Base-by-base conservation (phyloP, 805 yeast species). In the Wickerhamiella sergipiensis region DNA sequence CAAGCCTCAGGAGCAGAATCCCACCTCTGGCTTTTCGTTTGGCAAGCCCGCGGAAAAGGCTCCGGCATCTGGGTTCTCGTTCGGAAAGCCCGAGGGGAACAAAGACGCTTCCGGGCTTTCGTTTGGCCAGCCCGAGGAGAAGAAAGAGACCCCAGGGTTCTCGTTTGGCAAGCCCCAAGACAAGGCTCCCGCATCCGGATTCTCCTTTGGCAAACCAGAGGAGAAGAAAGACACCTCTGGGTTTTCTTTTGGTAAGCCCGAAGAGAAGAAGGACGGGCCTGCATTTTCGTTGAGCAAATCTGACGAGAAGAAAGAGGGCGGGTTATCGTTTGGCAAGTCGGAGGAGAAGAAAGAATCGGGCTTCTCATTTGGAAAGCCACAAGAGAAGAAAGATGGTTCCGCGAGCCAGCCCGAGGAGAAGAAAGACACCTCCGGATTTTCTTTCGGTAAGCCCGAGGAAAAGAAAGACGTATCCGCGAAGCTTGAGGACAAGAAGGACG, bases 251-350 rank as follows among this genome's bases (percentile, higher is more conserved):
- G 44, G 36, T 18, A 21, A 38, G 18, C 13, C 45, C 5, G 45
- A 12, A 3, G 45, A 39, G 8, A 40, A 45, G 24, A 44, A 44
- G 24, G 46, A 36, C 10, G 15, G n/a, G 40, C 42, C 53, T 29
- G 47, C 57, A 24, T 57, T 63, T 36, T 61, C 70, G 4, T 56
- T 60, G 45, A 61, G 61, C 18, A 44, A 51, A 7, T 45, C 23
- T 13, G 50, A 46, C 17, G 50, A 46, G n/a, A 47, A 50, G 33
- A 42, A 54, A 33, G 46, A 45, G 22, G 26, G 26, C 26, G 26
- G 26, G 5, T 46, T 47, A 4, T 26, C 45, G 5, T 50, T 46
- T 12, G 43, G 26, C 24, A 21, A 33, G 17, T 13, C 39, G 39
- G 19, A 29, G 6, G 18, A 36, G 21, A 38, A n/a, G n/a, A n/a